phyloP scores from a whole-genome alignment of 805 yeast genomes.

The Spathaspora sp. region DNA sequence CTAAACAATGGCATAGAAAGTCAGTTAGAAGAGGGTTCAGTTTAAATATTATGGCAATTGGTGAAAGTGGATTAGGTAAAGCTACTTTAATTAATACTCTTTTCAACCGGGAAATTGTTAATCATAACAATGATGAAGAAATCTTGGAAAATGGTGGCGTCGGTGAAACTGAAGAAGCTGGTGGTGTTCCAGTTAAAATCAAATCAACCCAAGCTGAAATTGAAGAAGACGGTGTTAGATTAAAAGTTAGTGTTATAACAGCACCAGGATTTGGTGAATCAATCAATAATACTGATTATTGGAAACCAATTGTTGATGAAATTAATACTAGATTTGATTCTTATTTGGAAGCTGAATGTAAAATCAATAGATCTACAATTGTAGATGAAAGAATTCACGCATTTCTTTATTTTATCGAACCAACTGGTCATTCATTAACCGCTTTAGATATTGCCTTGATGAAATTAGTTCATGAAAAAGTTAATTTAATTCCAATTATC shows the following conservation, averaged over 20 bases:
- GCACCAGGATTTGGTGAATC: conserved; percentile 94
- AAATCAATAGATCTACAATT: conserved; percentile 66
- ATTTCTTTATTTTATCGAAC: conserved; percentile 89
- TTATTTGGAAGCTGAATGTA: conserved; percentile 86
- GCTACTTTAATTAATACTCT: conserved; percentile 88
- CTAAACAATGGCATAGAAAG: conserved; percentile 98
- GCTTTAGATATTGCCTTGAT: conserved; percentile 86
- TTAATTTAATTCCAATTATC: conserved; percentile 89
- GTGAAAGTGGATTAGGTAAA: conserved; percentile 91
- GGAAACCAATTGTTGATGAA: conserved; percentile 92
- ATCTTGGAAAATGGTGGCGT: conserved; percentile 31
- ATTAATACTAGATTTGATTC: conserved; percentile 81
- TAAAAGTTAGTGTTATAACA: conserved; percentile 78
- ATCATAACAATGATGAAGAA: conserved; percentile 7
- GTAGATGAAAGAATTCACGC: conserved; percentile 90
- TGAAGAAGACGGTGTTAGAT: conserved; percentile 90
- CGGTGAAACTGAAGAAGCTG: conserved; percentile 6
- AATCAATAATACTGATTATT: conserved; percentile 61
- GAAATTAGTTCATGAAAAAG: conserved; percentile 84
- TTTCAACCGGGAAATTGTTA: conserved; percentile 48
- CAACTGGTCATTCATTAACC: conserved; percentile 91
- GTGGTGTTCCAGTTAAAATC: conserved; percentile 22
- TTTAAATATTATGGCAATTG: conserved; percentile 85
- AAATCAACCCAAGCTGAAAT: conserved; percentile 33
- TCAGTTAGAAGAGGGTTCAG: conserved; percentile 86